Evolutionary conservation across 129 eudicot species (phyloP).

Genomic region (Flaveria brownii): DNA sequence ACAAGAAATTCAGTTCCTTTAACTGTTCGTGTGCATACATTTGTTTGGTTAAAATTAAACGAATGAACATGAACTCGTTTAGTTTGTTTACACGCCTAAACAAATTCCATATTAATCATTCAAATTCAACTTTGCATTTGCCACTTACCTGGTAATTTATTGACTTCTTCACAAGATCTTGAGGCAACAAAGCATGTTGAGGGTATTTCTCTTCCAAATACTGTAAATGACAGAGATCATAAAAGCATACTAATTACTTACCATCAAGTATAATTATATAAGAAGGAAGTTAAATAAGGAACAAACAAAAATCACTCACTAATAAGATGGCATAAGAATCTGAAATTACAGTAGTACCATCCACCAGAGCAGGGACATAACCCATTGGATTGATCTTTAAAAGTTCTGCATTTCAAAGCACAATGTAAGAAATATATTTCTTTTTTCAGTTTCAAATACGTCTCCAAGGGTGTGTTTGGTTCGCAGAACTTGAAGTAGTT

Average conservation of each 20-base stretch:
- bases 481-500: no score
- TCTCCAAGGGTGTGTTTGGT: background rate
- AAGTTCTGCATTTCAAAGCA: slow-evolving; percentile 48
- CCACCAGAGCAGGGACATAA: slow-evolving; percentile 76
- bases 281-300: background rate
- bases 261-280: background rate
- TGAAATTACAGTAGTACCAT: slow-evolving; percentile 55
- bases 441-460: background rate
- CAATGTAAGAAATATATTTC: background rate
- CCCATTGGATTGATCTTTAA: slow-evolving; percentile 86
- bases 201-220: slow-evolving; percentile 91
- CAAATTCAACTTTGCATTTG: background rate
- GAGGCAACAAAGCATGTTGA: slow-evolving; percentile 71
- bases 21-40: background rate
- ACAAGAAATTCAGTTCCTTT: background rate
- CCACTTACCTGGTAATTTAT: slow-evolving; percentile 70
- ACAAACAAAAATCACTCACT: slow-evolving; percentile 38
- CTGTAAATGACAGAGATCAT: slow-evolving; percentile 38
- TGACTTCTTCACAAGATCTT: slow-evolving; percentile 56
- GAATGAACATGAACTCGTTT: background rate
- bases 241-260: background rate
- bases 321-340: slow-evolving; percentile 82
- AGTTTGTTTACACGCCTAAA: background rate
- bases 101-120: background rate
- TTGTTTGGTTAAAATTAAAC: background rate